Evolutionary conservation across 2,329 filamentous ascomycete species (phyloP).

Genomic region (Peltaster fructicola): DNA sequence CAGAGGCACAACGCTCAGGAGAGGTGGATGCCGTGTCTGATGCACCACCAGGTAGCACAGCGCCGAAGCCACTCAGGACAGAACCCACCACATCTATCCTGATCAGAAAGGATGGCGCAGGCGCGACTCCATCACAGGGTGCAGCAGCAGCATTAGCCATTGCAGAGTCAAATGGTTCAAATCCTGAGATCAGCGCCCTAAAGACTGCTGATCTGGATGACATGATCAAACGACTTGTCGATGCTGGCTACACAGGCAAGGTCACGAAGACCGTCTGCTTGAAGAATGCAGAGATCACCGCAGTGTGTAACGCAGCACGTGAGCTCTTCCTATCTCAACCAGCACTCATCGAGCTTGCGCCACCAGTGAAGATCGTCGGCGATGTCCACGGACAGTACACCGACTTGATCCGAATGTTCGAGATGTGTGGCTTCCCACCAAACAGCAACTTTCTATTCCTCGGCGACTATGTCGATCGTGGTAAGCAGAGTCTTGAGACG

Average conservation of each 20-base stretch:
- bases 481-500: constrained; percentile 89
- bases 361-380: constrained; percentile 93
- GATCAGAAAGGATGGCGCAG: constrained; percentile 48
- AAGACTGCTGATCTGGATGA: constrained; percentile 91
- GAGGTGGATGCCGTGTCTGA: constrained; percentile 94
- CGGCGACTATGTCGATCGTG: constrained; percentile 89
- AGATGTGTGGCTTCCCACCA: constrained; percentile 95
- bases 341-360: constrained; percentile 75
- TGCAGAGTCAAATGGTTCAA: constrained; percentile 29
- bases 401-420: constrained; percentile 88
- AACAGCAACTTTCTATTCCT: constrained; percentile 85
- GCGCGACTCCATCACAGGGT: constrained; percentile 7
- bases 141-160: constrained; percentile 14
- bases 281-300: constrained; percentile 92
- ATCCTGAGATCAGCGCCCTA: constrained; percentile 73
- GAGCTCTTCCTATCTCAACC: constrained; percentile 86
- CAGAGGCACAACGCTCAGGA: constrained; percentile 64
- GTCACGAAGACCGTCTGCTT: constrained; percentile 94
- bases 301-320: constrained; percentile 75
- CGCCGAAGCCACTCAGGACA: constrained; percentile 42
- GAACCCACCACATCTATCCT: constrained; percentile 79
- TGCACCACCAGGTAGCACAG: constrained; percentile 47
- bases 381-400: constrained; percentile 96
- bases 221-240: constrained; percentile 84
- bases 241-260: constrained; percentile 90